Percentiles rank a stretch among this genome's conserved stretches.
These are phyloP conservation scores for Inga oerstediana DNA, from an alignment of 306 rosid genomes.

Conservation along the genomic window DNA sequence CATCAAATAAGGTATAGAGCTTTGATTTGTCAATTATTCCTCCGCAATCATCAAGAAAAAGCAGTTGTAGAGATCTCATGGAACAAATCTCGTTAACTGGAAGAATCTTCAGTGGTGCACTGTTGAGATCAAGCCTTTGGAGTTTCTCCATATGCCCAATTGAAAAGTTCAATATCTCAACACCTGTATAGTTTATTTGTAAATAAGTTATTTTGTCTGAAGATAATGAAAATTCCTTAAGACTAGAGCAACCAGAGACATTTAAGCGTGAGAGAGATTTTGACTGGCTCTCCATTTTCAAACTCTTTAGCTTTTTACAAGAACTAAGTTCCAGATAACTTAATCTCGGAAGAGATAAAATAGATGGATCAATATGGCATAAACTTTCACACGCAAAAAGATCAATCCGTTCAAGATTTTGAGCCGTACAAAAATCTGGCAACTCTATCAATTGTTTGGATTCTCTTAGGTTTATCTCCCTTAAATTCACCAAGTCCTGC, in stretches of 20 bases:
- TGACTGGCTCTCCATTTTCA: too few species aligned
- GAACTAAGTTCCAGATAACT: too few species aligned
- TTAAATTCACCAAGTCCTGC: background rate
- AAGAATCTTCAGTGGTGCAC: background rate
- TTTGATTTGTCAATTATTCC: background rate
- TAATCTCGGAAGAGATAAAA: too few species aligned
- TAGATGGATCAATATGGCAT: too few species aligned
- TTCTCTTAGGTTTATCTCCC: background rate
- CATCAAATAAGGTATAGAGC: background rate
- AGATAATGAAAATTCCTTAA: background rate
- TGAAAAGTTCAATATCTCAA: background rate
- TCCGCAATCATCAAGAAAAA: background rate
- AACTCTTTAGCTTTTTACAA: too few species aligned
- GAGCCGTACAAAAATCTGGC: background rate
- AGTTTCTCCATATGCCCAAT: background rate
- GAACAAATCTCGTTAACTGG: background rate
- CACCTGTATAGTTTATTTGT: fast-evolving
- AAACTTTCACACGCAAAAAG: too few species aligned
- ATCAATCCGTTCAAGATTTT: too few species aligned
- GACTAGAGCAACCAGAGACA: fast-evolving
- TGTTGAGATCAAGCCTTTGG: fast-evolving
- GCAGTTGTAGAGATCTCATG: background rate
- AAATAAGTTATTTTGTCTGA: background rate
- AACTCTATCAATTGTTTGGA: background rate
- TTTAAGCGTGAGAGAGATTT: background rate